Conservation (phyloP, 441 rosid genomes). For the Erodium chrysanthum region DNA sequence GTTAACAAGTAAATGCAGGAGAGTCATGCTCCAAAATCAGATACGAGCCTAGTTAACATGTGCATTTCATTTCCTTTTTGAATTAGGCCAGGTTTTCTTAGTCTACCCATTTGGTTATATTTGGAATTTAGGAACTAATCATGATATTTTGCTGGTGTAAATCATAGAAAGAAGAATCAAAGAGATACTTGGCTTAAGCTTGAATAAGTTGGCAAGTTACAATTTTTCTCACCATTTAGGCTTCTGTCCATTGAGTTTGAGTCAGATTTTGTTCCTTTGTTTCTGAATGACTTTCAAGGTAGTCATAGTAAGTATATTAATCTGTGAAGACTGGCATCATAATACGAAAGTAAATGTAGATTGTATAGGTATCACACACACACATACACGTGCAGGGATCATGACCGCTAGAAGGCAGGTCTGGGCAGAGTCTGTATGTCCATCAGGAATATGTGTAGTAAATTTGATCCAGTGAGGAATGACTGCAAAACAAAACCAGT, state of each 20-base stretch:
- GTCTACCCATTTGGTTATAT: not conserved
- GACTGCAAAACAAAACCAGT: not conserved
- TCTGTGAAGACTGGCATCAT: not conserved
- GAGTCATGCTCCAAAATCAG: not conserved
- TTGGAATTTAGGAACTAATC: not conserved
- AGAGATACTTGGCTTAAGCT: not conserved
- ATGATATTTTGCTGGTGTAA: not conserved
- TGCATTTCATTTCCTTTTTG: not conserved
- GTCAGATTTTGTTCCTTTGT: not conserved
- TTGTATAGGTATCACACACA: not conserved
- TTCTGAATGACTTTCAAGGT: not conserved
- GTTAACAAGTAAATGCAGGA: not conserved
- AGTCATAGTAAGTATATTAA: not conserved
- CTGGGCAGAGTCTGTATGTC: not conserved
- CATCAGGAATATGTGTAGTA: not conserved
- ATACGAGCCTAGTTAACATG: not conserved
- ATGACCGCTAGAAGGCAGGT: not conserved
- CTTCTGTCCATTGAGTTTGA: not conserved
- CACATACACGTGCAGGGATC: not conserved
- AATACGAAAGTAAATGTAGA: not conserved
- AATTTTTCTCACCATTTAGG: not conserved
- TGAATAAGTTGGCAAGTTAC: not conserved
- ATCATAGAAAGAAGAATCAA: not conserved
- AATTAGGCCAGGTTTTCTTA: not conserved
- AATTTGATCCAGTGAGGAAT: not conserved